Percentiles rank a stretch among this genome's conserved stretches.
These are phyloP conservation scores for Stereum hirsutum DNA, from an alignment of 1,284 basidiomycete species.

Conservation along the genomic window DNA sequence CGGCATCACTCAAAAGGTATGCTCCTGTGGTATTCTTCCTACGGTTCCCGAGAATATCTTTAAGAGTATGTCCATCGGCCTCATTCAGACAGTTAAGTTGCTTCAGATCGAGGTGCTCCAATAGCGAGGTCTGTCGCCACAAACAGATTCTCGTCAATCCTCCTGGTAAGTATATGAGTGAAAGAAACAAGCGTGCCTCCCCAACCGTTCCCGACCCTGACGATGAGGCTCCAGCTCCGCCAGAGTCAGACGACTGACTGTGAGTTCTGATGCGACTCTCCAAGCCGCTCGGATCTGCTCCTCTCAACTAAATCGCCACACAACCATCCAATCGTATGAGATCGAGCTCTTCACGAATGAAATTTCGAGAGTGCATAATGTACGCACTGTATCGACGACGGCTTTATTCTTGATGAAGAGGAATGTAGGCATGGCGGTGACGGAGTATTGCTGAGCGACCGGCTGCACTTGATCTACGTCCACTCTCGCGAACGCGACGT, in stretches of 20 bases:
- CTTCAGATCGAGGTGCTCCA: conserved; percentile 48
- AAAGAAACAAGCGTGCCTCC: not conserved
- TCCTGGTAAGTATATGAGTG: not conserved
- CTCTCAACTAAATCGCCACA: conserved; percentile 1
- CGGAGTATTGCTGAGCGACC: not conserved
- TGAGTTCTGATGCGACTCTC: not conserved
- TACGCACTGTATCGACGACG: not conserved
- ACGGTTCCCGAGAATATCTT: conserved; percentile 44
- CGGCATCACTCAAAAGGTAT: conserved; percentile 71
- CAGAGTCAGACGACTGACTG: not conserved
- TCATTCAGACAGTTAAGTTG: conserved; percentile 79
- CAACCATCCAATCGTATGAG: not conserved
- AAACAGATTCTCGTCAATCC: not conserved
- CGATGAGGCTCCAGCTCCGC: not conserved
- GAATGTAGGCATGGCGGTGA: conserved; percentile 1
- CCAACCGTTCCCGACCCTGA: not conserved
- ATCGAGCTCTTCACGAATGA: not conserved
- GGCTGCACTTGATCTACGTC: conserved; percentile 1
- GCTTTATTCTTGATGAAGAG: conserved; percentile 1
- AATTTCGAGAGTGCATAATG: not conserved
- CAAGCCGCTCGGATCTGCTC: not conserved
- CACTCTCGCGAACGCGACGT: not conserved
- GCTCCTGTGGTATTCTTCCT: conserved; percentile 33
- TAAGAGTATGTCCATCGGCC: conserved; percentile 46
- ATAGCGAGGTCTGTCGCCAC: conserved; percentile 30